A percentile compares a stretch with the other conserved stretches of the same genome.
These are phyloP conservation scores for Morella rubra DNA, from an alignment of 306 rosid genomes.

Conservation along the genomic window DNA sequence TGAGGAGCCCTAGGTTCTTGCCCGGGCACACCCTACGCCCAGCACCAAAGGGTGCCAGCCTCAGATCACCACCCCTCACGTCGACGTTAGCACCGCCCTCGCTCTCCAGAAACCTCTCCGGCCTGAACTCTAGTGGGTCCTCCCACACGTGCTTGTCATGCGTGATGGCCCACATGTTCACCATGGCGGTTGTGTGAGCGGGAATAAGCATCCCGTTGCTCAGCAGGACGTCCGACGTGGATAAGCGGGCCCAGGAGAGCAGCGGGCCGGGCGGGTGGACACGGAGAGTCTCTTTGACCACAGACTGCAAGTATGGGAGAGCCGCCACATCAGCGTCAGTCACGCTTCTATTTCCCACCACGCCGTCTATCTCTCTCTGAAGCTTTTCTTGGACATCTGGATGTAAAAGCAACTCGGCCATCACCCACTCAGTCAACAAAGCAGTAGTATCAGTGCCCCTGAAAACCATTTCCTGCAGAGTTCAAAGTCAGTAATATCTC, in stretches of 20 bases:
- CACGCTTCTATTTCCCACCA: conserved; percentile 20
- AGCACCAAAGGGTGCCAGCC: conserved; percentile 50
- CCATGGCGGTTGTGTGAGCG: conserved; percentile 47
- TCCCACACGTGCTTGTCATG: conserved; percentile 39
- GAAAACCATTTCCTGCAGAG: conserved; percentile 48
- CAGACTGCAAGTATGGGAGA: conserved; percentile 39
- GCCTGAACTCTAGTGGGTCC: conserved; percentile 34
- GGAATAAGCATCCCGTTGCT: conserved; percentile 30
- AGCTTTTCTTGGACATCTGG: conserved; percentile 41
- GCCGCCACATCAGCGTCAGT: conserved; percentile 33
- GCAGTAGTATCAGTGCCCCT: conserved; percentile 53
- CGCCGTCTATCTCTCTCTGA: conserved; percentile 33
- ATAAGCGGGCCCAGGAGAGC: conserved; percentile 51
- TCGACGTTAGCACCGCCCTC: conserved; percentile 17
- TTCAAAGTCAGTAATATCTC: not conserved
- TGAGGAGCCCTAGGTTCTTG: conserved; percentile 39
- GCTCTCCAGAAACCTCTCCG: conserved; percentile 38
- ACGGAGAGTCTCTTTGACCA: conserved; percentile 46
- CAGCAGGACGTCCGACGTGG: conserved; percentile 32
- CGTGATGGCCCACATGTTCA: conserved; percentile 54
- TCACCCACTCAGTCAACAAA: conserved; percentile 41
- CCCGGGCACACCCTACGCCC: conserved; percentile 54
- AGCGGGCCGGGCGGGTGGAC: conserved; percentile 53
- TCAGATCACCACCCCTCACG: conserved; percentile 35
- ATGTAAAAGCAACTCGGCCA: conserved; percentile 41